Percentiles rank a stretch among this genome's conserved stretches.
Evolutionary conservation across 305 asterid species (phyloP).

Genomic region (Fraxinus platypoda): DNA sequence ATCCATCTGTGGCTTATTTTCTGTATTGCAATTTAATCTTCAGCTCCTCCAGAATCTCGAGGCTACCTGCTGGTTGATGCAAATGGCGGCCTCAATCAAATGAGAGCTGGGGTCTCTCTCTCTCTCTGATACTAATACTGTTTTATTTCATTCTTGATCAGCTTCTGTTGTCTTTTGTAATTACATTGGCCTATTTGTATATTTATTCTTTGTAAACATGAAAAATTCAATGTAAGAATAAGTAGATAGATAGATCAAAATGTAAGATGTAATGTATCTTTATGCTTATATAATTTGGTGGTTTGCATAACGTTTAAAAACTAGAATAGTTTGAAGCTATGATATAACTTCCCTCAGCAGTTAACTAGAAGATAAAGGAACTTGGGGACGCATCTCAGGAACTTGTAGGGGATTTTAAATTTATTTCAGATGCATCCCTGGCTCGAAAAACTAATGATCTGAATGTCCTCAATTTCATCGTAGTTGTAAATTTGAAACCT

Average conservation of each 20-base stretch:
- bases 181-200: not conserved
- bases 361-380: not conserved
- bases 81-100: slow-evolving; percentile 98
- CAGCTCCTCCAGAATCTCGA: slow-evolving; percentile 74
- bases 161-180: not conserved
- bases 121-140: not conserved
- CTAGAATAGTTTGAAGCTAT: not conserved
- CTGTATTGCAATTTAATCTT: slow-evolving; percentile 27
- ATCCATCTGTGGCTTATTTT: slow-evolving; percentile 26
- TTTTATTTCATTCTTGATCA: not conserved
- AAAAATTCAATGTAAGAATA: not conserved
- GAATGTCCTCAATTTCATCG: not conserved
- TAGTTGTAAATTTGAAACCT: not conserved
- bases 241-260: not conserved
- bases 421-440: not conserved
- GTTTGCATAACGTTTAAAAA: not conserved
- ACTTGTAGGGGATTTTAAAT: not conserved
- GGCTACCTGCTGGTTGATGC: slow-evolving; percentile 91
- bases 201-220: not conserved
- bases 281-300: not conserved
- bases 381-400: not conserved
- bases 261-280: not conserved
- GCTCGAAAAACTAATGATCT: not conserved
- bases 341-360: not conserved
- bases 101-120: slow-evolving; percentile 83